A percentile compares a stretch with the other conserved stretches of the same genome.
phyloP scores from a whole-genome alignment of 768 basidiomycete genomes.

The Suillus discolor region DNA sequence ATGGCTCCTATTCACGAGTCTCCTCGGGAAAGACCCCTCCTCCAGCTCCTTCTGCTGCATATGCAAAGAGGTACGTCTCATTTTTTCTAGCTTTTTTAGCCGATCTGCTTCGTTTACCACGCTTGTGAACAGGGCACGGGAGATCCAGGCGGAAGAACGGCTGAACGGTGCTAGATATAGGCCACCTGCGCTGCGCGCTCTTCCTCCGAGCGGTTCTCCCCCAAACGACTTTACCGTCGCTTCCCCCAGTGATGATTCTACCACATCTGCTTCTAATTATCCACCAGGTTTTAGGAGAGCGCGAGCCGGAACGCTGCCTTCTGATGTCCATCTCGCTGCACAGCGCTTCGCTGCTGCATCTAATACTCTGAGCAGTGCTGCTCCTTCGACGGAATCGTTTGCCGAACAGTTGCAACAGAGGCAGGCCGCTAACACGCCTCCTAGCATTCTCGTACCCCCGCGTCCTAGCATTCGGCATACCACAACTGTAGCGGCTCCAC shows the following conservation, averaged over 20 bases:
- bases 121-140: conserved; percentile 63
- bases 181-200: conserved; percentile 75
- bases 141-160: conserved; percentile 79
- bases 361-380: conserved; percentile 52
- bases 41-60: conserved; percentile 88
- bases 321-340: conserved; percentile 87
- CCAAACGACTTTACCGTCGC: conserved; percentile 65
- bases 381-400: conserved; percentile 53
- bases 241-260: conserved; percentile 57
- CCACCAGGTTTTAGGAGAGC: conserved; percentile 91
- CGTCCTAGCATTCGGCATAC: conserved; percentile 75
- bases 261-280: conserved; percentile 72
- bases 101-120: conserved; percentile 18
- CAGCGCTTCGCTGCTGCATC: conserved; percentile 77
- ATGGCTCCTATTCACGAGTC: conserved; percentile 78
- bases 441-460: conserved; percentile 47
- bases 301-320: conserved; percentile 96
- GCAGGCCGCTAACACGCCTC: conserved; percentile 38
- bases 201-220: conserved; percentile 71
- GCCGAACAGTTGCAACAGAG: conserved; percentile 44
- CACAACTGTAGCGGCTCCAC: conserved; percentile 57
- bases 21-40: conserved; percentile 89
- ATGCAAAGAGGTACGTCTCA: conserved; percentile 72
- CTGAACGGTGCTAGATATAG: conserved; percentile 66
- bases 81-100: conserved; percentile 18